phyloP scores from a whole-genome alignment of 2,329 filamentous ascomycete species.

The Monilinia fructicola region DNA sequence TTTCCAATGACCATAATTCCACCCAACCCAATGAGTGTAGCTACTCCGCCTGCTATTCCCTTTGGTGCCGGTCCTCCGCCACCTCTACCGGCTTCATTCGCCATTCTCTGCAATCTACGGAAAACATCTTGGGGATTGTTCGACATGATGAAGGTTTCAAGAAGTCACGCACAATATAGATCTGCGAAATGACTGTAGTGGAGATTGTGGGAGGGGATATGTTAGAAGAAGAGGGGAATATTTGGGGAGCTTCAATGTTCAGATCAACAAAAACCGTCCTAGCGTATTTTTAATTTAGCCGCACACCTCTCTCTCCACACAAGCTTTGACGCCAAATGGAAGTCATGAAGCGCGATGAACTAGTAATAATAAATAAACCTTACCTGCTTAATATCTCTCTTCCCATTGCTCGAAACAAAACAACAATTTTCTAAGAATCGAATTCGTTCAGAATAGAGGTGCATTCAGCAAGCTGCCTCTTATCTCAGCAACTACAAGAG shows the following conservation, averaged over 20 bases:
- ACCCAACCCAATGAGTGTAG: constrained; percentile 53
- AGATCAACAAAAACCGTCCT: constrained; percentile 21
- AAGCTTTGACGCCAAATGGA: constrained; percentile 20
- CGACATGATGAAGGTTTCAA: constrained; percentile 35
- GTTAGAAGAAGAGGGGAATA: neutral
- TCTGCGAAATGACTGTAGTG: constrained; percentile 13
- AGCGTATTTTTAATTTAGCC: constrained; percentile 23
- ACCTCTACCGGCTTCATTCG: constrained; percentile 55
- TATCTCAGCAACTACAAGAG: neutral
- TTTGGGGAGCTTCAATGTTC: constrained; percentile 16
- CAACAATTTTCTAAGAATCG: neutral
- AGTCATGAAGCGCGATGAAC: constrained; percentile 18
- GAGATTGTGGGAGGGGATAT: neutral
- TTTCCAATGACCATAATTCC: constrained; percentile 56
- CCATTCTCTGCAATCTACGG: constrained; percentile 59
- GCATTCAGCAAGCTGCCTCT: neutral
- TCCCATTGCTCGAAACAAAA: constrained; percentile 6
- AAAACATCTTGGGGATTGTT: constrained; percentile 64
- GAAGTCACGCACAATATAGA: neutral
- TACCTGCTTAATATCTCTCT: neutral
- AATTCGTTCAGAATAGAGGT: neutral
- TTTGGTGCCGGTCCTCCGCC: constrained; percentile 47
- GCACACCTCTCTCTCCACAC: constrained; percentile 20
- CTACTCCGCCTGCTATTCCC: constrained; percentile 54
- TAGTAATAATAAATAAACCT: neutral